Conservation (phyloP, 78 protist genomes). For the Dictyostelium discoideum region dicty_2.7 NC_007088.5:233001-233500, state of each 20-base stretch:
- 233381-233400: too few relatives aligned
- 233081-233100: background rate
- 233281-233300: too few relatives aligned
- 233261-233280: background rate
- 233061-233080: background rate
- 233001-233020: slow-evolving; percentile 6
- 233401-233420: too few relatives aligned
- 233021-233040: background rate
- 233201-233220: background rate
- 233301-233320: too few relatives aligned
- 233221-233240: slow-evolving; percentile 6
- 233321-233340: too few relatives aligned
- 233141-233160: background rate
- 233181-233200: background rate
- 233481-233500: too few relatives aligned
- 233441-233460: too few relatives aligned
- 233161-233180: slow-evolving; percentile 8
- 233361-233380: too few relatives aligned
- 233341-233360: too few relatives aligned
- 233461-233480: too few relatives aligned
- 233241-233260: background rate
- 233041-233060: background rate
- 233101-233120: background rate
- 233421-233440: too few relatives aligned
- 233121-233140: background rate